Evolutionary conservation across 208 protist genomes (phyloP).

Genomic region (Polymyxa betae): DNA sequence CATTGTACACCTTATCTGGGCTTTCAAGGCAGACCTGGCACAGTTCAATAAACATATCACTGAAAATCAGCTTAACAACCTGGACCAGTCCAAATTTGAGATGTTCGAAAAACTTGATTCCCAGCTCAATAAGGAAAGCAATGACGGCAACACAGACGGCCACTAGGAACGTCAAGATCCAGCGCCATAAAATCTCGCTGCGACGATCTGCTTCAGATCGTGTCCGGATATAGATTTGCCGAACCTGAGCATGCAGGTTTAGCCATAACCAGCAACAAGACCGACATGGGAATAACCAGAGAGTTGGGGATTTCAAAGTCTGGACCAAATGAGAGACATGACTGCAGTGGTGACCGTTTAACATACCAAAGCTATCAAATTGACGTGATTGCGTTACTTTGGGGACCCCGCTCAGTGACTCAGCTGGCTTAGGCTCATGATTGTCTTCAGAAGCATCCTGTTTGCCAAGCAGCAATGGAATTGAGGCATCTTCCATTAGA

Average conservation of each 20-base stretch:
- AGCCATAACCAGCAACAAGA: not conserved
- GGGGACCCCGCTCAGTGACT: too few relatives aligned
- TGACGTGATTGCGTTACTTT: not conserved
- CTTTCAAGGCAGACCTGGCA: too few relatives aligned
- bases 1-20: not conserved
- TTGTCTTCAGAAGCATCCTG: too few relatives aligned
- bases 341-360: not conserved
- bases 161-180: not conserved
- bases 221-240: not conserved
- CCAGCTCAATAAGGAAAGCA: not conserved
- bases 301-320: slow-evolving; percentile 44
- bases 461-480: too few relatives aligned
- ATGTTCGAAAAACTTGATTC: not conserved
- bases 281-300: not conserved
- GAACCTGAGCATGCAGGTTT: not conserved
- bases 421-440: too few relatives aligned
- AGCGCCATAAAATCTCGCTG: slow-evolving; percentile 26
- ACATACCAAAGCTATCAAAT: slow-evolving; percentile 47
- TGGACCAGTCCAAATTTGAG: not conserved
- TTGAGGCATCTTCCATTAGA: too few relatives aligned
- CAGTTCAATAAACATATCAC: too few relatives aligned
- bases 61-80: too few relatives aligned
- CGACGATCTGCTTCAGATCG: not conserved
- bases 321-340: not conserved
- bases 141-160: not conserved